A percentile compares a stretch with the other conserved stretches of the same genome.
phyloP scores from a whole-genome alignment of 2,329 filamentous ascomycete species.

The Trichocomaceae sp. region DNA sequence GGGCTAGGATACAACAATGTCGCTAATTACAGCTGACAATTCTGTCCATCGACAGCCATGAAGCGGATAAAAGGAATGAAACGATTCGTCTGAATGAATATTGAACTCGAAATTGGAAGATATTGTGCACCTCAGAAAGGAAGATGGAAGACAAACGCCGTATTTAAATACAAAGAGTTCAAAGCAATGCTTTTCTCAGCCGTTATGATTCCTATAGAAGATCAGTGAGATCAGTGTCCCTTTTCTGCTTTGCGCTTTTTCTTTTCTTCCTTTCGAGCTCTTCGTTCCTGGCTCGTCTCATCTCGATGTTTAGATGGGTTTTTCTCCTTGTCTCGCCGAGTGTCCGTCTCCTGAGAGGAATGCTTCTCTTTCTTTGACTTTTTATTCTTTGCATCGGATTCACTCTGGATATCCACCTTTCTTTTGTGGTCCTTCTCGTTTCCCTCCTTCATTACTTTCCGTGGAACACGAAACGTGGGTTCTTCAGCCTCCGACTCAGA shows the following conservation, averaged over 20 bases:
- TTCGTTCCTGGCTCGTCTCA: conserved; percentile 28
- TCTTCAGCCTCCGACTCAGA: conserved; percentile 33
- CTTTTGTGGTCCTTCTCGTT: conserved; percentile 33
- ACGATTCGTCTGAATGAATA: too few relatives aligned
- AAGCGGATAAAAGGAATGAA: too few relatives aligned
- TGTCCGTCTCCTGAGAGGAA: conserved; percentile 19
- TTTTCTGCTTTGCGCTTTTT: conserved; percentile 20
- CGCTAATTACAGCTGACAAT: too few relatives aligned
- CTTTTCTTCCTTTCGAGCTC: conserved; percentile 28
- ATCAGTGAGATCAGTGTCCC: background rate
- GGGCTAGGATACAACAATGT: too few relatives aligned
- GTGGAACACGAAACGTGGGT: conserved; percentile 22
- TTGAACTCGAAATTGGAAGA: too few relatives aligned
- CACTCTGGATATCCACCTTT: conserved; percentile 28
- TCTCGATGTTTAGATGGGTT: conserved; percentile 32
- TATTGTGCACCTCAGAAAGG: background rate
- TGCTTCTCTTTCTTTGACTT: conserved; percentile 30
- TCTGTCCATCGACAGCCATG: too few relatives aligned
- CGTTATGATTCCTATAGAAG: background rate
- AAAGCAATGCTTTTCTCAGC: background rate
- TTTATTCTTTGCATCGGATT: conserved; percentile 24
- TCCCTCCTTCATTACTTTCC: conserved; percentile 34
- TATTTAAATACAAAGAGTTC: background rate
- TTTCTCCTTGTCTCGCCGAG: conserved; percentile 25
- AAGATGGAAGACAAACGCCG: background rate